Evolutionary conservation across 139 green algal genomes (phyloP), one percentile per base, ranked within the genome.

Genomic region (Cymbomonas tetramitiformis): DNA sequence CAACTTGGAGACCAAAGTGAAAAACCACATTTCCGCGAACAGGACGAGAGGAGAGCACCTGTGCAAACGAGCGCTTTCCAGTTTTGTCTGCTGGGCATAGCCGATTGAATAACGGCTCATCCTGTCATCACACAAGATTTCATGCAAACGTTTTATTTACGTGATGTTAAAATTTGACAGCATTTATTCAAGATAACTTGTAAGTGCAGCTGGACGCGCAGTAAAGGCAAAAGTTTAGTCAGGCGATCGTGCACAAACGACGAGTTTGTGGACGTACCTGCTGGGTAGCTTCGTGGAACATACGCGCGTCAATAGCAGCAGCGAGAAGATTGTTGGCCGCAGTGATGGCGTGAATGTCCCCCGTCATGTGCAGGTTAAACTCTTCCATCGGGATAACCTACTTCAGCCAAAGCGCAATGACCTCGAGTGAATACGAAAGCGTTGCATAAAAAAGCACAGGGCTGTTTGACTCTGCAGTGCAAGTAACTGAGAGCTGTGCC

Each of bases 261-360:
- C 12, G 36, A 43, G 10, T 10, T n/a, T 12, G 44, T 25, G 12
- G 9, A 9, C 15, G 44, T 9, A 43, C 5, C 49, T 69, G 46
- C 67, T 95, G 85, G 0, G 85, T 86, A 29, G 55, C 43, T 75
- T 98, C 91, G 58, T 97, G 91, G 77, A 98, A 98, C 58, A 95
- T 90, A 64, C 88, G 83, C 19, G 83, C 71, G 58, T 97, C 91
- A 21, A 98, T 88, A 33, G 90, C 88, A 10, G 90, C 86, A 8
- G 86, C 86, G 40, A 97, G 70, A 46, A 98, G 85, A 78, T 98
- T 97, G 75, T 94, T 97, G 49, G 91, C 87, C 18, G 88, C 86
- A 25, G 81, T 90, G 73, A 97, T 94, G 60, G 90, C 87, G 71
- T 96, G 90, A 64, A 97, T 95, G 77, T 97, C 90, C 0, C 68